phyloP scores from a whole-genome alignment of 768 basidiomycete species.

The Candolleomyces eurysporus region DNA sequence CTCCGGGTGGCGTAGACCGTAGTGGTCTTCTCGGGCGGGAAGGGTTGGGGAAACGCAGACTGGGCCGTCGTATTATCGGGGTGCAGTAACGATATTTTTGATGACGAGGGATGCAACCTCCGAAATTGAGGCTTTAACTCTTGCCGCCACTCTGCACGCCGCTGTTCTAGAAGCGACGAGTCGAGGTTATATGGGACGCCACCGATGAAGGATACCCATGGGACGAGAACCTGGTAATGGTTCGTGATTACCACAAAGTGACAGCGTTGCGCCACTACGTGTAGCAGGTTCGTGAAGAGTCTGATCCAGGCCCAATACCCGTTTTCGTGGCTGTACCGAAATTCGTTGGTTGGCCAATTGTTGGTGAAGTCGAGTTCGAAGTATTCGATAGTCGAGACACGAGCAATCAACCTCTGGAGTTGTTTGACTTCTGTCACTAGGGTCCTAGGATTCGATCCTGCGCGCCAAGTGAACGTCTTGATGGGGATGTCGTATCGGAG shows the following conservation, averaged over 20 bases:
- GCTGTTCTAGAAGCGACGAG: neutral
- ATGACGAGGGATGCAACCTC: neutral
- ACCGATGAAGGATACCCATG: slow-evolving; percentile 10
- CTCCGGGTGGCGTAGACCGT: slow-evolving; percentile 1
- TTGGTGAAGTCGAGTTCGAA: slow-evolving; percentile 10
- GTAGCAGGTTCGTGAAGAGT: slow-evolving; percentile 8
- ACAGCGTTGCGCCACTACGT: slow-evolving; percentile 8
- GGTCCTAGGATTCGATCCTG: slow-evolving; percentile 2
- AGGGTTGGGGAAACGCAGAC: neutral
- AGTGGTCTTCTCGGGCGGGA: slow-evolving; percentile 1
- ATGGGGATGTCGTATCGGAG: slow-evolving; percentile 5
- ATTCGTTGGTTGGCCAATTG: slow-evolving; percentile 7
- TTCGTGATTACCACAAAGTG: slow-evolving; percentile 7
- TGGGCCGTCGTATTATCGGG: neutral
- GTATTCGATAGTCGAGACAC: slow-evolving; percentile 2
- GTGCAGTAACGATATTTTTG: neutral
- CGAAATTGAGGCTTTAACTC: neutral
- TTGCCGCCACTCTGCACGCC: neutral
- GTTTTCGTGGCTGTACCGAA: slow-evolving; percentile 7
- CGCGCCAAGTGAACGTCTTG: slow-evolving; percentile 5
- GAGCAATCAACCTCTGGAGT: slow-evolving; percentile 7
- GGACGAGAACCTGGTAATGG: slow-evolving; percentile 7
- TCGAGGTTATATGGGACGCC: slow-evolving; percentile 9
- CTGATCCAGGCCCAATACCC: slow-evolving; percentile 9
- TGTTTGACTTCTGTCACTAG: slow-evolving; percentile 8